Evolutionary conservation across 768 basidiomycete species (phyloP).

Genomic region (Leccinum incarnatum): DNA sequence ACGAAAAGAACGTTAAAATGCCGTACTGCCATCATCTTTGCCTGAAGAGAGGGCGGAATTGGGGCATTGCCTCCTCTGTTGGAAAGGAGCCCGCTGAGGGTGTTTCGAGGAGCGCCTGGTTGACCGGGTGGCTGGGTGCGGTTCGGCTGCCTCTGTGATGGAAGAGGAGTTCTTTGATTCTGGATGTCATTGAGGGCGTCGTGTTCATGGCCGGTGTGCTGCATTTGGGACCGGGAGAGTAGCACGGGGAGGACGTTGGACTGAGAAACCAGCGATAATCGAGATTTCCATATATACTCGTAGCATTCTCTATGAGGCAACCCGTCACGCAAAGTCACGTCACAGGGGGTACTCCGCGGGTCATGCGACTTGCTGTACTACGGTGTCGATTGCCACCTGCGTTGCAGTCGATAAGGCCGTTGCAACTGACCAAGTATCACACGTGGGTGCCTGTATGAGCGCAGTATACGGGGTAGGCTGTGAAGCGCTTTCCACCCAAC

Average conservation of each 20-base stretch:
- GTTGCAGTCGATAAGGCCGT: neutral
- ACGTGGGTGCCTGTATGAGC: neutral
- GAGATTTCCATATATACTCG: conserved; percentile 35
- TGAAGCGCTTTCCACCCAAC: neutral
- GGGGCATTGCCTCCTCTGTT: conserved; percentile 51
- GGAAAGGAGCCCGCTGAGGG: conserved; percentile 42
- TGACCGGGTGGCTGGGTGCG: conserved; percentile 19
- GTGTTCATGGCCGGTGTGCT: conserved; percentile 19
- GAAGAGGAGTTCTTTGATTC: conserved; percentile 1
- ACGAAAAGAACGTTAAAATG: neutral
- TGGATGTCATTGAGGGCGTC: conserved; percentile 5
- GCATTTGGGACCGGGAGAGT: conserved; percentile 13
- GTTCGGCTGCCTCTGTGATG: conserved; percentile 9
- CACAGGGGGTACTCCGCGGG: neutral
- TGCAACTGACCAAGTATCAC: neutral
- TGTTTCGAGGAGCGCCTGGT: conserved; percentile 21
- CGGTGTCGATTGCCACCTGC: neutral
- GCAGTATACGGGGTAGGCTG: neutral
- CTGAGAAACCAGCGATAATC: conserved; percentile 29
- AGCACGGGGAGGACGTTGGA: conserved; percentile 5
- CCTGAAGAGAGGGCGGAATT: conserved; percentile 87
- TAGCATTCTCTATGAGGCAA: neutral
- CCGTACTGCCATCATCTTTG: conserved; percentile 89
- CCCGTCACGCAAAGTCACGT: neutral
- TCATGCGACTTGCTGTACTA: conserved; percentile 11